These are phyloP conservation scores for Cutaneotrichosporon sp. DNA, from an alignment of 1,284 basidiomycete genomes.

Conservation along the genomic window DNA sequence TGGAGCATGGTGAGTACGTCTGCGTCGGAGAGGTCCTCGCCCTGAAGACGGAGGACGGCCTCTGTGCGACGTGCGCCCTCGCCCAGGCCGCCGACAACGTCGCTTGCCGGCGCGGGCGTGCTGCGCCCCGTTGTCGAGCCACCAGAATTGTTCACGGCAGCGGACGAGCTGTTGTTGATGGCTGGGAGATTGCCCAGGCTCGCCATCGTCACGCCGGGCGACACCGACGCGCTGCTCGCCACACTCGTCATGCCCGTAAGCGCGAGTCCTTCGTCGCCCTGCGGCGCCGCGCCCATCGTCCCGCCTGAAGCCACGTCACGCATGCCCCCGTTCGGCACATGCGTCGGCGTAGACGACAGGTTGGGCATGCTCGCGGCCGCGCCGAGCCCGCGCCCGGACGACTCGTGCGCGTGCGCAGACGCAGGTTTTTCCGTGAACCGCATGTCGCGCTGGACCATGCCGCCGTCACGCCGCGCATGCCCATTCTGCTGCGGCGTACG, in stretches of 20 bases:
- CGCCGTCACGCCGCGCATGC: constrained; percentile 4
- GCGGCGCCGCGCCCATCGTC: background rate
- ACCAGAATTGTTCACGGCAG: background rate
- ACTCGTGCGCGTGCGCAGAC: background rate
- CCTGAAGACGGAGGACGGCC: constrained; percentile 33
- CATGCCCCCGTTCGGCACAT: background rate
- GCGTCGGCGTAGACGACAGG: background rate
- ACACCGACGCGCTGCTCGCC: background rate
- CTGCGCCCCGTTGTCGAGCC: background rate
- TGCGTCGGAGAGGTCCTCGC: constrained; percentile 30
- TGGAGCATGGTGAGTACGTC: constrained; percentile 33
- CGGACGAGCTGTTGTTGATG: too few relatives aligned
- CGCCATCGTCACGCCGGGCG: background rate
- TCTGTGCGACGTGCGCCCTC: constrained; percentile 25
- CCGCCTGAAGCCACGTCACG: background rate
- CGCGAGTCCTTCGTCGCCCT: background rate
- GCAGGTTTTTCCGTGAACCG: background rate
- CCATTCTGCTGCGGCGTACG: background rate
- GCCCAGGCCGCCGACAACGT: constrained; percentile 1
- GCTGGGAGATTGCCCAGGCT: too few relatives aligned
- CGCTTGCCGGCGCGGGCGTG: constrained; percentile 7
- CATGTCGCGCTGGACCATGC: background rate
- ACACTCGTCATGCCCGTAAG: background rate
- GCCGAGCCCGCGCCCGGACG: background rate
- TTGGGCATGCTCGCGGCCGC: constrained; percentile 1